phyloP scores from a whole-genome alignment of 2,329 filamentous ascomycete genomes.

The Curvularia lunata region DNA sequence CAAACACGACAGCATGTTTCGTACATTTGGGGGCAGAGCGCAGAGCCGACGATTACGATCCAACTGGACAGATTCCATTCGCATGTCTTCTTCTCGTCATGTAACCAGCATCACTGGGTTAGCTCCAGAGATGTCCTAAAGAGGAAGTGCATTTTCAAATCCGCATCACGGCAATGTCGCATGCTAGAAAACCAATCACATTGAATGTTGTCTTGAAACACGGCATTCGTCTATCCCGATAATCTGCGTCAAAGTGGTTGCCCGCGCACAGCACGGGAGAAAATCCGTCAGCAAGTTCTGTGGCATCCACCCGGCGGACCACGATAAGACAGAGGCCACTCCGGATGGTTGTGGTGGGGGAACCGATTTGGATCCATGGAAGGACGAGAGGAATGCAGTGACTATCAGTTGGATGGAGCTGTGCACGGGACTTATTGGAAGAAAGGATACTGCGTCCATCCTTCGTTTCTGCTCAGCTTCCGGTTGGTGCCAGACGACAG shows the following conservation, averaged over 20 bases:
- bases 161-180: background rate
- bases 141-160: background rate
- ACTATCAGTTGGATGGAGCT: background rate
- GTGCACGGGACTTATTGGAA: background rate
- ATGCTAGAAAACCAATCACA: background rate
- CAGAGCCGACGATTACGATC: background rate
- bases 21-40: no score
- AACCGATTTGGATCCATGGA: background rate
- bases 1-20: no score
- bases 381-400: background rate
- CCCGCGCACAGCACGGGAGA: background rate
- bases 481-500: background rate
- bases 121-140: background rate
- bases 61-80: background rate
- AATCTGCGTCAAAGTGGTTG: background rate
- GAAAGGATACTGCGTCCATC: background rate
- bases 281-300: background rate
- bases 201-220: background rate
- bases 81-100: background rate
- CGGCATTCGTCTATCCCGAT: background rate
- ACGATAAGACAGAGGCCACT: background rate
- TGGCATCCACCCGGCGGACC: background rate
- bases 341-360: background rate
- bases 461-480: background rate
- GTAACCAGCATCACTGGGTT: background rate